phyloP scores from a whole-genome alignment of 768 basidiomycete genomes.

The Mrakia hoshinonis region DNA sequence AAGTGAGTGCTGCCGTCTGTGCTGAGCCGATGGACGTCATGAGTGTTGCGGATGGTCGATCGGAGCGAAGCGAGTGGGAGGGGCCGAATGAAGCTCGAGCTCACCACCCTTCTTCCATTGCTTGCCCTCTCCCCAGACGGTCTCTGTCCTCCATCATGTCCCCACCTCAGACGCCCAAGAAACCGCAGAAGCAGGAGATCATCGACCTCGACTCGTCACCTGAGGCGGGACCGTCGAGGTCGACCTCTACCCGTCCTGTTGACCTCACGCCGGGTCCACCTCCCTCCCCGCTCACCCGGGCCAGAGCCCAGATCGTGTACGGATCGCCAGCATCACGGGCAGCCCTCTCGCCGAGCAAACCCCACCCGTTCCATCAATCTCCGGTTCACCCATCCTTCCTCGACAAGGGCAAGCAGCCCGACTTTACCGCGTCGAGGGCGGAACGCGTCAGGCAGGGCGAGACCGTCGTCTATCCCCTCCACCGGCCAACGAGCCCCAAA shows the following conservation, averaged over 20 bases:
- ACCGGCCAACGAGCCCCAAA: background rate
- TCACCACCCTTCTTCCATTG: background rate
- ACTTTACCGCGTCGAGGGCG: background rate
- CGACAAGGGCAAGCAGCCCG: background rate
- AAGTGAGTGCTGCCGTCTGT: too few species aligned
- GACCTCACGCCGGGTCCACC: background rate
- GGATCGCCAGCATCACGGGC: background rate
- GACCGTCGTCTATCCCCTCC: background rate
- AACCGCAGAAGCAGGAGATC: background rate
- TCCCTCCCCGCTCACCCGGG: background rate
- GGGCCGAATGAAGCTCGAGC: background rate
- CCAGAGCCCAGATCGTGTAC: constrained; percentile 8
- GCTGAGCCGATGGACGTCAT: too few species aligned
- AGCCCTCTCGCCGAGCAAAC: background rate
- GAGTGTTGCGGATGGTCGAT: too few species aligned
- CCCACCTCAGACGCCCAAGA: background rate
- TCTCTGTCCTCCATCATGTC: background rate
- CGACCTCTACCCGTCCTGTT: background rate
- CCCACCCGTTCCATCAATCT: background rate
- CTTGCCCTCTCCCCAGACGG: background rate
- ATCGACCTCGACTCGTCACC: constrained; percentile 10
- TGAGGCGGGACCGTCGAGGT: background rate
- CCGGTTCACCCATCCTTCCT: constrained; percentile 12
- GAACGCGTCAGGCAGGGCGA: background rate
- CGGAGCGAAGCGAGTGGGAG: too few species aligned